Conservation (phyloP, 306 rosid genomes). For the Corylus avellana region DNA sequence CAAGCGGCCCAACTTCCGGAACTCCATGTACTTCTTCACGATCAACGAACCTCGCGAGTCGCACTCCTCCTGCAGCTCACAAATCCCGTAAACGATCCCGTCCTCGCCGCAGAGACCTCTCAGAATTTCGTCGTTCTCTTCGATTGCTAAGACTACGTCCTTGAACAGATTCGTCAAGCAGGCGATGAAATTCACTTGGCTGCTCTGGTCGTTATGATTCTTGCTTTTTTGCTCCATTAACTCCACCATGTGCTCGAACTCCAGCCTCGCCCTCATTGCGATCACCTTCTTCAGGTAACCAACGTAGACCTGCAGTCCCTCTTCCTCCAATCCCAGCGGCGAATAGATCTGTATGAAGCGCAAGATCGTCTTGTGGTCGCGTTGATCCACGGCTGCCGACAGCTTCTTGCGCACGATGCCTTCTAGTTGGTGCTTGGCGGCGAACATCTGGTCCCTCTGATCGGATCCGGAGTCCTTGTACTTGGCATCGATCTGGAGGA, state of each 20-base stretch:
- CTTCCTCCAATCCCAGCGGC: conserved; percentile 83
- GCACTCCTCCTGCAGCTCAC: conserved; percentile 98
- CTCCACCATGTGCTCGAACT: conserved; percentile 78
- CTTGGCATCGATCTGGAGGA: conserved; percentile 70
- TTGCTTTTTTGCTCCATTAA: conserved; percentile 55
- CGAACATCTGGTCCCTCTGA: conserved; percentile 68
- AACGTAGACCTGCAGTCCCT: conserved; percentile 90
- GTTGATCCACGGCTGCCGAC: conserved; percentile 67
- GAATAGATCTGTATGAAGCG: conserved; percentile 65
- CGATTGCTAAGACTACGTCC: conserved; percentile 82
- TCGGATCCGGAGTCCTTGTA: conserved; percentile 71
- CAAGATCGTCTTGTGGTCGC: conserved; percentile 64
- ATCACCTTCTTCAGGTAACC: conserved; percentile 85
- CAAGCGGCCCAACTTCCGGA: conserved; percentile 68
- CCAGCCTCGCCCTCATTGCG: conserved; percentile 83
- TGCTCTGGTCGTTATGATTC: conserved; percentile 18
- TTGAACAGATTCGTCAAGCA: conserved; percentile 87
- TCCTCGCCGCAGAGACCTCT: conserved; percentile 91
- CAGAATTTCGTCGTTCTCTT: conserved; percentile 79
- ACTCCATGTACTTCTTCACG: conserved; percentile 93
- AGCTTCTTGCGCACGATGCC: conserved; percentile 80
- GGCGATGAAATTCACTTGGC: conserved; percentile 62
- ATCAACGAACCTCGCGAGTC: conserved; percentile 78
- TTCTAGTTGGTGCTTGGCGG: conserved; percentile 67
- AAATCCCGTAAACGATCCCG: conserved; percentile 88